These are phyloP conservation scores for Roridomyces roridus DNA, from an alignment of 768 basidiomycete genomes.

Conservation along the genomic window DNA sequence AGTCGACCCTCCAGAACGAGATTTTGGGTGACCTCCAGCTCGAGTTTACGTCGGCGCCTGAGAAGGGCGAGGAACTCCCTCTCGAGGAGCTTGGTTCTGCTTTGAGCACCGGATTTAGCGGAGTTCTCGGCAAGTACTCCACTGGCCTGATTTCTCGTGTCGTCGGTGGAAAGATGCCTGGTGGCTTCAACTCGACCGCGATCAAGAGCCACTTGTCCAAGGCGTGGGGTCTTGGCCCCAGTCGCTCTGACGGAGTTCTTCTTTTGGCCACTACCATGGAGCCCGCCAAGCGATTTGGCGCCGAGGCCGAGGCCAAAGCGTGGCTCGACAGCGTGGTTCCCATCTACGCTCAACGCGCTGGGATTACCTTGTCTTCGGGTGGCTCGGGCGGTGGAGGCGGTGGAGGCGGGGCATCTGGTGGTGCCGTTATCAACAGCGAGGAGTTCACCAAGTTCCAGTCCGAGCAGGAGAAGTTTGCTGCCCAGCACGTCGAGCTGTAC, in stretches of 20 bases:
- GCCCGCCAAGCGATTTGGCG: conserved; percentile 90
- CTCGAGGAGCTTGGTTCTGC: conserved; percentile 94
- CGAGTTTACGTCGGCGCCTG: conserved; percentile 93
- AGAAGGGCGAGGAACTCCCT: conserved; percentile 97
- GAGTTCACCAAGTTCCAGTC: conserved; percentile 97
- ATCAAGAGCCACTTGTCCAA: conserved; percentile 91
- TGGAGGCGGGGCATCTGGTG: conserved; percentile 69
- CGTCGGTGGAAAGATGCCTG: conserved; percentile 96
- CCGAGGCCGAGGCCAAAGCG: conserved; percentile 90
- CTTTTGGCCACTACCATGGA: conserved; percentile 92
- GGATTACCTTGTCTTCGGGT: conserved; percentile 80
- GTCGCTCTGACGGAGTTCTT: conserved; percentile 88
- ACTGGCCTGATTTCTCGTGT: conserved; percentile 89
- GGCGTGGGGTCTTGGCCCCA: conserved; percentile 93
- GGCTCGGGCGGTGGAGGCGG: conserved; percentile 66
- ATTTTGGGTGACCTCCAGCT: conserved; percentile 96
- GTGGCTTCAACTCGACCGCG: conserved; percentile 94
- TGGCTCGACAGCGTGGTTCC: conserved; percentile 91
- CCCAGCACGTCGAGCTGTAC: conserved; percentile 93
- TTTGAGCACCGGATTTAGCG: conserved; percentile 79
- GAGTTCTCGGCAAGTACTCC: conserved; percentile 93
- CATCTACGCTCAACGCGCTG: conserved; percentile 86
- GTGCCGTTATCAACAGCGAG: conserved; percentile 94
- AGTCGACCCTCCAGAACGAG: conserved; percentile 98
- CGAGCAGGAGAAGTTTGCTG: conserved; percentile 90